Base-by-base conservation (phyloP, 2,329 filamentous ascomycete species). In the Ploettnerulaceae sp. region DNA sequence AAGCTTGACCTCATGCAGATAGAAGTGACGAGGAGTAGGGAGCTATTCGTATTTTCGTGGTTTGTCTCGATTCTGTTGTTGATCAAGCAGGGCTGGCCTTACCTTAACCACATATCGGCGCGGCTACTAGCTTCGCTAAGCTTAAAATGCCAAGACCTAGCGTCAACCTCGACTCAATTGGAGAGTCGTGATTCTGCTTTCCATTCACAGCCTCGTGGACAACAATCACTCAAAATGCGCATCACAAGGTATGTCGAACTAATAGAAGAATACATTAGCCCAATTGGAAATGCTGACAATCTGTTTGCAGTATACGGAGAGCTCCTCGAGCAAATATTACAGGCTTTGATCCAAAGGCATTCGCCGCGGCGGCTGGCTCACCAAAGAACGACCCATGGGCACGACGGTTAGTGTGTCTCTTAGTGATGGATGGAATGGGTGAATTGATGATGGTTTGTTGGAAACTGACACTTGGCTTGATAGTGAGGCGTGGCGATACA, bases 401-500 rank as follows among this genome's bases (percentile, higher is more conserved):
- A 66, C 69, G 73, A 72, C 64, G 67, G 81, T 84, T 55, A 67
- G 79, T 78, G 39, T 9, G 12, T 11, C 5, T 32, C 21, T 33
- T 25, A 3, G 12, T 26, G n/a, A 33, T 25, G n/a, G 12, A 15
- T 14, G 18, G 9, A 25, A 24, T 24, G 26, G 14, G 11, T 6
- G 18, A 43, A 12, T 25, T 29, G 17, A 32, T 45, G 17, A 29
- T 20, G 34, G 15, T 11, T 17, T n/a, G 15, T 4, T 11, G 11
- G 15, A 32, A 37, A 37, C 49, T 58, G 35, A 54, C 45, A n/a
- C n/a, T 49, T 28, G n/a, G 55, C 66, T 95, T 93, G 73, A 55
- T 66, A 98, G 93, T 65, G 93, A 98, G 74, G 79, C 86, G 65
- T 98, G 93, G 93, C 80, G 93, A 69, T 96, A 95, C 75, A 82